Evolutionary conservation across 1,284 basidiomycete species (phyloP), one percentile per base, ranked within the genome.

Genomic region (Taiwanofungus camphoratus): DNA sequence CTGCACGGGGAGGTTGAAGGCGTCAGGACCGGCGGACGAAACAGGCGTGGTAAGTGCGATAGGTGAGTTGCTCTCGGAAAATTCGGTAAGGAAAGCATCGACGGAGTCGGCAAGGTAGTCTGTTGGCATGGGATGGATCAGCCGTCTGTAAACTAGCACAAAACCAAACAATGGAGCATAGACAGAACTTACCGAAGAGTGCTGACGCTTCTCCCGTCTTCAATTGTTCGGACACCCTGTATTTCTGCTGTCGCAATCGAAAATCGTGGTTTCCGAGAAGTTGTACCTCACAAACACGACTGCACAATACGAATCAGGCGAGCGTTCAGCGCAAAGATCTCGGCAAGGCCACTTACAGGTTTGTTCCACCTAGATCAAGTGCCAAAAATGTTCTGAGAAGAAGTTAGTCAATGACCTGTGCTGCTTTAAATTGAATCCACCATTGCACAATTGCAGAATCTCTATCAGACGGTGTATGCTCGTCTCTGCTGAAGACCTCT

Each of bases 21-120:
- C 55, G 38, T 41, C 60, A 43, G 46, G 60, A 48, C 46, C 67
- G 21, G 33, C 41, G 38, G 31, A 27, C 6, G 39, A 39, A 3
- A 16, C 11, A n/a, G 42, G 42, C 16, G 39, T 41, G 45, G 51
- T 70, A 61, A 56, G 73, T 52, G 60, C 75, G 57, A 58, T 55
- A 8, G 49, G 47, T 3, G 46, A 50, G 9, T 48, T 52, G n/a
- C n/a, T n/a, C n/a, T n/a, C n/a, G 18, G 57, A 48, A 21, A 52
- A 56, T 45, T 84, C 79, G n/a, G 82, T 94, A 46, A 99, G 71
- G 70, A 99, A 99, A 8, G 86, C 82, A 60, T 95, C 92, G 23
- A 99, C 93, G 5, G 90, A 94, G 55, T 92, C 88, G 22, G 96
- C 96, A 54, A 99, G 88, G 68, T 96, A 99, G 67, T 96, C 91